A percentile compares a stretch with the other conserved stretches of the same genome.
phyloP scores from a whole-genome alignment of 768 basidiomycete genomes.

The Boletus subcaerulescens region DNA sequence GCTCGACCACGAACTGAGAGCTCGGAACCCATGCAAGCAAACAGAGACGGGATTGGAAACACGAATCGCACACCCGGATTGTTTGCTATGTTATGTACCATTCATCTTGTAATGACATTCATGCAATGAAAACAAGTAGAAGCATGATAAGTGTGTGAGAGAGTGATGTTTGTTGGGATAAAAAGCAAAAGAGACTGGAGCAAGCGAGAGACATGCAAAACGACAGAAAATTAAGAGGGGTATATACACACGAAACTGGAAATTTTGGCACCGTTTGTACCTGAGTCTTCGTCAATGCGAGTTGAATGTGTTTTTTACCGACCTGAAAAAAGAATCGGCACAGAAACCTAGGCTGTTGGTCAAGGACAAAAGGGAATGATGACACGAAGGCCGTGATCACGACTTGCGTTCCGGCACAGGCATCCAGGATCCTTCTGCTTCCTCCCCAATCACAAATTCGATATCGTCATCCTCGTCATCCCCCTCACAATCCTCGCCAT shows the following conservation, averaged over 20 bases:
- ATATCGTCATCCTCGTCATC: constrained; percentile 73
- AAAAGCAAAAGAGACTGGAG: constrained; percentile 3
- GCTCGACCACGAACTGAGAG: background rate
- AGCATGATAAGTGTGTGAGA: background rate
- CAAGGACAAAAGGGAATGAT: constrained; percentile 1
- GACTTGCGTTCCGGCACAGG: constrained; percentile 32
- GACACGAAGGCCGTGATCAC: background rate
- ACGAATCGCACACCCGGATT: background rate
- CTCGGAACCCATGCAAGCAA: background rate
- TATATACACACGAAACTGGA: constrained; percentile 17
- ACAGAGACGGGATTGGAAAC: background rate
- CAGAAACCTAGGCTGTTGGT: constrained; percentile 7
- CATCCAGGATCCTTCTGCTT: constrained; percentile 39
- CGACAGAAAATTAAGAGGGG: constrained; percentile 4
- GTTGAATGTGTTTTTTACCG: constrained; percentile 16
- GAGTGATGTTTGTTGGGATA: constrained; percentile 2
- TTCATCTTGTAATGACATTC: background rate
- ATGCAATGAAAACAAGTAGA: constrained; percentile 1
- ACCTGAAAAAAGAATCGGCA: constrained; percentile 4
- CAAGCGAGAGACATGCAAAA: background rate
- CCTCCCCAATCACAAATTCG: constrained; percentile 65
- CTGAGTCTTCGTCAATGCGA: constrained; percentile 6
- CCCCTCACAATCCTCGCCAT: constrained; percentile 35
- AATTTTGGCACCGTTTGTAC: constrained; percentile 3
- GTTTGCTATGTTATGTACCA: background rate